Percentiles rank a stretch among this genome's conserved stretches.
Evolutionary conservation across 2,329 filamentous ascomycete genomes (phyloP).

Genomic region (Cercospora sp.): DNA sequence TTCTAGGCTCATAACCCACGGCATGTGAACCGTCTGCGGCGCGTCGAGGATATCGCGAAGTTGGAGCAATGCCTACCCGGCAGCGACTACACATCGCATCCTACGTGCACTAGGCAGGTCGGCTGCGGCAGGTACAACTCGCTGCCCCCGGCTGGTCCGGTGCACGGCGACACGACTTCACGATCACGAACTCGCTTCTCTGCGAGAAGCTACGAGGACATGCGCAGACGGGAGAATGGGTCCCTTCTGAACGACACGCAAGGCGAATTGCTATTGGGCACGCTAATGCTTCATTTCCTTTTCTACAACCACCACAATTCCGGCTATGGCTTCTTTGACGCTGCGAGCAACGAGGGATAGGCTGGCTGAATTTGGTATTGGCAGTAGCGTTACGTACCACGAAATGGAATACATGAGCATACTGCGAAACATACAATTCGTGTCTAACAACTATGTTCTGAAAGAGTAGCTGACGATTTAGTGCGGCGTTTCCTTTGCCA

Average conservation of each 20-base stretch:
- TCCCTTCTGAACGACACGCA: slow-evolving; percentile 19
- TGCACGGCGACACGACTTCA: slow-evolving; percentile 19
- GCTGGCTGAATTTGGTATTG: slow-evolving; percentile 7
- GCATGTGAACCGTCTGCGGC: slow-evolving; percentile 17
- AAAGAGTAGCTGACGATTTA: neutral
- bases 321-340: slow-evolving; percentile 14
- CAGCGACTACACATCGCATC: slow-evolving; percentile 6
- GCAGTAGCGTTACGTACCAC: slow-evolving; percentile 12
- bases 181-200: slow-evolving; percentile 18
- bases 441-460: neutral
- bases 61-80: slow-evolving; percentile 7
- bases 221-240: slow-evolving; percentile 16
- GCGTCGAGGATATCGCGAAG: slow-evolving; percentile 17
- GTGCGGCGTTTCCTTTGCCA: neutral
- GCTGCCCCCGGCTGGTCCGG: slow-evolving; percentile 18
- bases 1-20: slow-evolving; percentile 31
- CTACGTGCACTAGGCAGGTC: slow-evolving; percentile 12
- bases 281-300: slow-evolving; percentile 1
- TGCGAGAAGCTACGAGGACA: slow-evolving; percentile 20
- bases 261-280: slow-evolving; percentile 9
- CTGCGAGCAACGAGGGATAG: slow-evolving; percentile 11
- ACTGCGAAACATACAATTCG: neutral
- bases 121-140: slow-evolving; percentile 15
- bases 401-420: slow-evolving; percentile 13
- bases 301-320: slow-evolving; percentile 2